Evolutionary conservation across 768 basidiomycete species (phyloP), one percentile per base, ranked within the genome.

Genomic region (Lentinula lateritia): DNA sequence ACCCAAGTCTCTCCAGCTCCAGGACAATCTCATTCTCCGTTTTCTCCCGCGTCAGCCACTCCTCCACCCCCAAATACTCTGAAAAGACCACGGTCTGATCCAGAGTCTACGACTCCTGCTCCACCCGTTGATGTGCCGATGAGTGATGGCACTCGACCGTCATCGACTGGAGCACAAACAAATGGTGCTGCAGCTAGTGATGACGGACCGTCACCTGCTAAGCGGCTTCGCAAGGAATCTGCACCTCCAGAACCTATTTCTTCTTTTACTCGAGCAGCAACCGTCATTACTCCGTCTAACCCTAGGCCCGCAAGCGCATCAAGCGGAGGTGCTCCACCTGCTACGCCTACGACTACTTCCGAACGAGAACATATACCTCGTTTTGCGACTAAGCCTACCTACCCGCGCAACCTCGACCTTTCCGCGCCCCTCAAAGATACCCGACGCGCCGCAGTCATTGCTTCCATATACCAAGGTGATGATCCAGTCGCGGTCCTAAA

Each of bases 191-290:
- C 45, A 7, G 6, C 52, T 16, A 20, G 53, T 48, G 86, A 85
- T 39, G 85, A 85, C 34, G 83, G 82, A 3, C 86, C 88, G 4
- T 86, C 89, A 2, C 88, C 88, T 6, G 74, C 80, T n/a, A 92
- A 92, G 71, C 87, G 90, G 42, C 73, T 78, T 28, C 87, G 91
- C 32, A 86, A 78, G 50, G 88, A 90, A 23, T 73, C 70, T 39
- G 74, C 73, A 15, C 71, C 74, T 41, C 76, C 75, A 39, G 66
- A 71, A 16, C 70, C 10, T 15, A 52, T 1, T 35, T 34, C 50
- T 3, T 34, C 34, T 0, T 52, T 36, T n/a, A 52, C 71, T 8
- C 76, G 77, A 63, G 66, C 18, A 15, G 18, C 35, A 7, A 50
- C 46, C 2, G 20, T 60, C 60, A 8, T 20, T 15, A 12, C 18